Conservation (phyloP, 768 basidiomycete species). For the Phylloporus arenicola region DNA sequence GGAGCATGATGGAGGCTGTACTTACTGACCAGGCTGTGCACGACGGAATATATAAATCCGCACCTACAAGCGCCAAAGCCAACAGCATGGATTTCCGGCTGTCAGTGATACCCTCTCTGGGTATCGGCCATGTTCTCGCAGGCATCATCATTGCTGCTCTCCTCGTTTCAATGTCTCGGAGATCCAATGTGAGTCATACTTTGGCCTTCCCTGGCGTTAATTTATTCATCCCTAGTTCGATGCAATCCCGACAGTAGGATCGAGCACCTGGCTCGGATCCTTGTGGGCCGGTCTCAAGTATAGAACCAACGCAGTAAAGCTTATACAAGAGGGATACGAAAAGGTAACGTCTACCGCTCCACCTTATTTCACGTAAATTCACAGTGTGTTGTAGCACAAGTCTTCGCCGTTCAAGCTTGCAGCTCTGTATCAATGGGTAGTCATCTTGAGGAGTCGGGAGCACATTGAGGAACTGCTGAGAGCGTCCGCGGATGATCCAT, state of each 20-base stretch:
- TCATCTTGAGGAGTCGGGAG: neutral
- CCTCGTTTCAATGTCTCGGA: neutral
- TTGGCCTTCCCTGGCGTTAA: neutral
- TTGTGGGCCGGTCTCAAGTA: conserved; percentile 19
- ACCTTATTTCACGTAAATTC: neutral
- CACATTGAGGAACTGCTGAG: neutral
- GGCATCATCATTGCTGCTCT: neutral
- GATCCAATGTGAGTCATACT: neutral
- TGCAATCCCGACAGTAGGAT: conserved; percentile 29
- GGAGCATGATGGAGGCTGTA: too few species aligned
- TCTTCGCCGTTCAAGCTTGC: neutral
- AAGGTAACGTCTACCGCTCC: conserved; percentile 13
- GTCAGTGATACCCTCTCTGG: neutral
- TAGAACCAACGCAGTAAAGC: conserved; percentile 7
- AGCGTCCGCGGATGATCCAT: neutral
- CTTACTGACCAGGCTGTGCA: too few species aligned
- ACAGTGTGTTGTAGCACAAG: conserved; percentile 15
- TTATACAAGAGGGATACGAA: conserved; percentile 31
- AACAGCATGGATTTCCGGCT: neutral
- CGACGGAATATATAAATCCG: too few species aligned
- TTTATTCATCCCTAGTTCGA: conserved; percentile 13
- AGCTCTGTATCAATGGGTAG: neutral
- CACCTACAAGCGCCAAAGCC: too few species aligned
- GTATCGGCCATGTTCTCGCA: neutral
- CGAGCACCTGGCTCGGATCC: conserved; percentile 22